Conservation (phyloP, 2,329 filamentous ascomycete species). For the Cryphonectria radicalis region DNA sequence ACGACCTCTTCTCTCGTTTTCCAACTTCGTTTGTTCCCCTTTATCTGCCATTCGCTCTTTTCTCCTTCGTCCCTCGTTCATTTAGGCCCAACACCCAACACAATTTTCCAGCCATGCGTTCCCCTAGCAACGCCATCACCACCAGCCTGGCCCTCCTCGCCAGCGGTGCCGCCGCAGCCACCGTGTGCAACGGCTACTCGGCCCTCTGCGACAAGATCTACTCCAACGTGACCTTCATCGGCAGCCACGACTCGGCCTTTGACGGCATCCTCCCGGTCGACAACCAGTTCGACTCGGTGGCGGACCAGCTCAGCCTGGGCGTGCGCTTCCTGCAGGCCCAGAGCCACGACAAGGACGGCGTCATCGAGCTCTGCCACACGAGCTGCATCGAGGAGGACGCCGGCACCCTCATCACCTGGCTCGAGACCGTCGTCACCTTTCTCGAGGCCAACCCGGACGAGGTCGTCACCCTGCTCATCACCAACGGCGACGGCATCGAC, state of each 20-base stretch:
- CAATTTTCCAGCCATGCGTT: background rate
- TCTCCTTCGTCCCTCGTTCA: background rate
- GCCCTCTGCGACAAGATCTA: slow-evolving; percentile 61
- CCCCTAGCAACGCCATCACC: background rate
- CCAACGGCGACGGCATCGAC: slow-evolving; percentile 61
- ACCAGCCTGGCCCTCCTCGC: slow-evolving; percentile 13
- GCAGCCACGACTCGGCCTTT: slow-evolving; percentile 69
- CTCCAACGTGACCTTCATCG: slow-evolving; percentile 63
- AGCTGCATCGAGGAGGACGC: slow-evolving; percentile 62
- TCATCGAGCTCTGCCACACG: slow-evolving; percentile 67
- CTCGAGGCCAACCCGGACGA: slow-evolving; percentile 63
- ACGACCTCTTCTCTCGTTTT: background rate
- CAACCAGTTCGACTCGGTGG: slow-evolving; percentile 65
- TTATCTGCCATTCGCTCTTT: background rate
- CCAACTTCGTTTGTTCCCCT: background rate
- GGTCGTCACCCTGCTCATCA: slow-evolving; percentile 66
- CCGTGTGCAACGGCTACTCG: slow-evolving; percentile 60
- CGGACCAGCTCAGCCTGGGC: slow-evolving; percentile 62
- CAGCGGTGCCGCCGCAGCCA: slow-evolving; percentile 26
- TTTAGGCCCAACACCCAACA: background rate
- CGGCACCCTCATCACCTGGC: slow-evolving; percentile 58
- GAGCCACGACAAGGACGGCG: slow-evolving; percentile 57
- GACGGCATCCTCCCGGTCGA: slow-evolving; percentile 57
- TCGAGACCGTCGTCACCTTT: slow-evolving; percentile 63
- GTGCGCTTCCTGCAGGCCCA: slow-evolving; percentile 69